phyloP scores from a whole-genome alignment of 1,284 basidiomycete genomes.

The Mycosarcoma maydis region DNA sequence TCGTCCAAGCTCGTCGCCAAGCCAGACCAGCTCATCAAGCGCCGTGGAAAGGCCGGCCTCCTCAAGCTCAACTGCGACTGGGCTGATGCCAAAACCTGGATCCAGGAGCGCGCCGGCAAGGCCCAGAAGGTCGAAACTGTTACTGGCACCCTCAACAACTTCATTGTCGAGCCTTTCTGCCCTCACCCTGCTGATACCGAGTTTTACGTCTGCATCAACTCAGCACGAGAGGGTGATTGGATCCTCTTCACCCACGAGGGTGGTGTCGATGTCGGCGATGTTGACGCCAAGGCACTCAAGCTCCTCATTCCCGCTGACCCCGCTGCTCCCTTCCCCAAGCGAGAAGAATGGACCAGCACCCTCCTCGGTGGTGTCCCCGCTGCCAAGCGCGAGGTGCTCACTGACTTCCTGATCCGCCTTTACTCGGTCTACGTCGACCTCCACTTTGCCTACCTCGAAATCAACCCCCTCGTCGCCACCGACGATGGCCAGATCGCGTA shows the following conservation, averaged over 20 bases:
- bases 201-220: slow-evolving; percentile 98
- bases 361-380: slow-evolving; percentile 56
- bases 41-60: slow-evolving; percentile 96
- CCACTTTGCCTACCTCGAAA: slow-evolving; percentile 92
- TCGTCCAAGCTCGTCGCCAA: slow-evolving; percentile 66
- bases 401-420: slow-evolving; percentile 88
- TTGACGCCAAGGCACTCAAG: slow-evolving; percentile 93
- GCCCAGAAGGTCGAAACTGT: slow-evolving; percentile 92
- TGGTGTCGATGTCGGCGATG: slow-evolving; percentile 98
- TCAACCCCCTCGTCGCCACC: slow-evolving; percentile 96
- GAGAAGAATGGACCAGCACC: slow-evolving; percentile 72
- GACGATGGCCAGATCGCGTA: slow-evolving; percentile 89
- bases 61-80: slow-evolving; percentile 90
- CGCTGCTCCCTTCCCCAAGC: slow-evolving; percentile 78
- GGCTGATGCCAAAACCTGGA: slow-evolving; percentile 79
- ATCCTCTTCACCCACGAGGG: slow-evolving; percentile 99
- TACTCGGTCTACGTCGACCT: slow-evolving; percentile 95
- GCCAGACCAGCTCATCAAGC: slow-evolving; percentile 96
- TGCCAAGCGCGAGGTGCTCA: slow-evolving; percentile 62
- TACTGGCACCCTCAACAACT: slow-evolving; percentile 93
- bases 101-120: slow-evolving; percentile 88
- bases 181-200: slow-evolving; percentile 93
- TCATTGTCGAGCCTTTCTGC: slow-evolving; percentile 98
- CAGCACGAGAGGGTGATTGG: slow-evolving; percentile 89
- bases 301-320: slow-evolving; percentile 86